Evolutionary conservation across 805 yeast species (phyloP), one percentile per base, ranked within the genome.

Genomic region (Saturnispora gosingensis): DNA sequence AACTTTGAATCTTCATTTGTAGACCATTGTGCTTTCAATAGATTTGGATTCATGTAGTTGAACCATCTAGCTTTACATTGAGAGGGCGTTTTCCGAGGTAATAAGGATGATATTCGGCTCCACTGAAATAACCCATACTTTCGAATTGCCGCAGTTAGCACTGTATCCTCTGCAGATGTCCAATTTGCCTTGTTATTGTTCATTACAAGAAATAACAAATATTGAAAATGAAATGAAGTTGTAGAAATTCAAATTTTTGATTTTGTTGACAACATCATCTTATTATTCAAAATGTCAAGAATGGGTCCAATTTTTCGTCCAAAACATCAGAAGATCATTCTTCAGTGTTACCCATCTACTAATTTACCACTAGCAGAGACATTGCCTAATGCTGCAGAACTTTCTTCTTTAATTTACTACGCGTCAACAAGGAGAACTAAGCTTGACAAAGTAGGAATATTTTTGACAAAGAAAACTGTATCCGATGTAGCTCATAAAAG

Each of bases 41-140:
- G 74, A 4, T 73, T 66, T 1, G 98, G 97, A 63, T 82, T 84
- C 38, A 91, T 69, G 79, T 84, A 89, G 61, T 91, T 97, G 47
- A 72, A 74, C 99, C 99, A 91, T 57, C 98, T 72, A 2, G 95
- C 86, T 61, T 89, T 88, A 55, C 95, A 91, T 64, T 93, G 98
- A 61, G 81, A 82, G 4, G 97, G 95, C 2, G 89, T 83, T 66
- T 91, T 91, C 63, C 85, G 81, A 5, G 88, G 83, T 35, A 91
- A 69, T 44, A 91, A 72, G 0, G 97, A 88, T 0, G 96, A 85
- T 4, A 91, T 91, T 48, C 97, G 77, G 13, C 93, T 77, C 99
- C 99, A 91, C 61, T 93, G 97, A 59, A 87, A 89, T 18, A 89
- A 72, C 0, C 99, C 99, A 66, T 91, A 91, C 63, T 91, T 93